These are phyloP conservation scores for Crotalaria pallida DNA, from an alignment of 306 rosid genomes.

Conservation along the genomic window DNA sequence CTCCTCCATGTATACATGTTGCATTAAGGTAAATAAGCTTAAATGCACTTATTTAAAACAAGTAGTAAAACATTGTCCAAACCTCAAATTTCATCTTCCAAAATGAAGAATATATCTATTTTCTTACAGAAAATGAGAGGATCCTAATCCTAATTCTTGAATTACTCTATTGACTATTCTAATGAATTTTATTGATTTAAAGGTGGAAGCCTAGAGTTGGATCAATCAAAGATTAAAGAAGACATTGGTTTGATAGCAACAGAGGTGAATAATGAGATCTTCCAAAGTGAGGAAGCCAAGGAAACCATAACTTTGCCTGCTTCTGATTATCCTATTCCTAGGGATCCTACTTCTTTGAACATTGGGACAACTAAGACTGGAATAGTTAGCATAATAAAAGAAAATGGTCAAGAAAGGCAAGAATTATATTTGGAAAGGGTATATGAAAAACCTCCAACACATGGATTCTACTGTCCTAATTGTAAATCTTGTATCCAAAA, in stretches of 20 bases:
- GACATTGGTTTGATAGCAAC: background rate
- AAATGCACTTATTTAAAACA: no score
- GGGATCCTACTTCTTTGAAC: slow-evolving; percentile 10
- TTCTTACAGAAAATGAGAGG: no score
- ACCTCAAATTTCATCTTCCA: no score
- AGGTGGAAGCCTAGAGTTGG: slow-evolving; percentile 14
- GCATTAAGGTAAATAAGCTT: no score
- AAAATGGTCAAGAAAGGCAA: slow-evolving; percentile 15
- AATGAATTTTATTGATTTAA: background rate
- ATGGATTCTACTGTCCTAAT: slow-evolving; percentile 70
- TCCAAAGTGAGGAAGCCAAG: background rate
- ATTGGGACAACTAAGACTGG: slow-evolving; percentile 15
- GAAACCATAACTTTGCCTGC: slow-evolving; percentile 4
- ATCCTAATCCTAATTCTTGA: no score
- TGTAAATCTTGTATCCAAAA: slow-evolving; percentile 69
- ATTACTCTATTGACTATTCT: background rate
- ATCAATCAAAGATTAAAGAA: background rate
- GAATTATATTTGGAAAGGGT: slow-evolving; percentile 51
- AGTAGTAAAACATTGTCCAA: no score
- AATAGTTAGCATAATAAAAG: slow-evolving; percentile 17
- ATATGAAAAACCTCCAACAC: slow-evolving; percentile 44
- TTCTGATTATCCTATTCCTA: slow-evolving; percentile 16
- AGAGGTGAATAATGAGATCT: background rate
- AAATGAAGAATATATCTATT: no score
- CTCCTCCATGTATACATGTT: no score